Conservation (phyloP, 306 rosid genomes). For the Acacia melanoxylon region DNA sequence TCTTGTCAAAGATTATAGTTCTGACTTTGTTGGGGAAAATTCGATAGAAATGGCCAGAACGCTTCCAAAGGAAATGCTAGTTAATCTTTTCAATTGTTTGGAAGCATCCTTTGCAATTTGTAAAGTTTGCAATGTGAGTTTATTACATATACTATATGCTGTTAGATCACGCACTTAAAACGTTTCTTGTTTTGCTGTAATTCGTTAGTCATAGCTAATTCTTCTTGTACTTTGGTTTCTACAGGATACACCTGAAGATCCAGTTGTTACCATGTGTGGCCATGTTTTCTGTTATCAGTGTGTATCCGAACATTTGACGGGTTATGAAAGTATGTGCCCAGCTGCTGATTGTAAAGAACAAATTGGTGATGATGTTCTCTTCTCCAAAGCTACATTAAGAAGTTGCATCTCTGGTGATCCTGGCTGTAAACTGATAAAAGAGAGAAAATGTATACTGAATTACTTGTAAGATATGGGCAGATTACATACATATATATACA, state of each 20-base stretch:
- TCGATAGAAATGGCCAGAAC: constrained; percentile 73
- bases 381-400: constrained; percentile 77
- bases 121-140: constrained; percentile 74
- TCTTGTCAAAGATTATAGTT: constrained; percentile 79
- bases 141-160: constrained; percentile 16
- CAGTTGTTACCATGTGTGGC: constrained; percentile 87
- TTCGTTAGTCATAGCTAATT: constrained; percentile 33
- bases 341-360: constrained; percentile 68
- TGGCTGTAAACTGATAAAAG: no score
- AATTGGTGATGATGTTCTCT: constrained; percentile 64
- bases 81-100: constrained; percentile 60
- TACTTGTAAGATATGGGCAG: no score
- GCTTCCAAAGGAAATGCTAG: constrained; percentile 68
- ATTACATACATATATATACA: no score
- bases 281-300: constrained; percentile 97
- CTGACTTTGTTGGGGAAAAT: constrained; percentile 65
- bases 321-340: constrained; percentile 87
- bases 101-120: constrained; percentile 74
- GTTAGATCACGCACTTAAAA: background rate
- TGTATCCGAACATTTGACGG: constrained; percentile 76
- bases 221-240: constrained; percentile 35
- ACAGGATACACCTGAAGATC: constrained; percentile 91
- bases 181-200: constrained; percentile 14
- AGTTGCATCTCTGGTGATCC: constrained; percentile 68
- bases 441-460: no score